These are phyloP conservation scores for Arthrobotrys conoides DNA, from an alignment of 2,329 filamentous ascomycete genomes.

Conservation along the genomic window DNA sequence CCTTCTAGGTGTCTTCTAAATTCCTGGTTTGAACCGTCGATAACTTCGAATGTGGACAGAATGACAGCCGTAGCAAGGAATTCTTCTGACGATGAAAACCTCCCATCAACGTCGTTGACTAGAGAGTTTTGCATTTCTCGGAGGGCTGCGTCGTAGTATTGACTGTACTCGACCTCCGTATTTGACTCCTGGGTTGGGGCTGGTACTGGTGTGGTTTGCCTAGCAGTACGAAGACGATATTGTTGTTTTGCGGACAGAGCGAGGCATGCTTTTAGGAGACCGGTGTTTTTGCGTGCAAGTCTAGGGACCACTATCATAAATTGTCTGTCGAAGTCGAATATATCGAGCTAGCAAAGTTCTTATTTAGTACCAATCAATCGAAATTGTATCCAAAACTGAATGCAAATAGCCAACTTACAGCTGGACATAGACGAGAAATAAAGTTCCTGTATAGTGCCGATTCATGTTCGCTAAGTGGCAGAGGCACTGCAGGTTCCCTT, in stretches of 20 bases:
- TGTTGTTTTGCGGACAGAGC: slow-evolving; percentile 59
- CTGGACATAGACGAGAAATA: slow-evolving; percentile 50
- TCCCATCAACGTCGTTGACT: slow-evolving; percentile 49
- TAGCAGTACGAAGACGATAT: slow-evolving; percentile 50
- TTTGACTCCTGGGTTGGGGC: slow-evolving; percentile 48
- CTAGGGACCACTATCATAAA: slow-evolving; percentile 51
- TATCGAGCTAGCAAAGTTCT: slow-evolving; percentile 44
- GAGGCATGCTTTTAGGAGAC: slow-evolving; percentile 53
- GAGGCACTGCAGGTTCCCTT: slow-evolving; percentile 37
- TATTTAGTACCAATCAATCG: not conserved
- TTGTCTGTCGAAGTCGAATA: slow-evolving; percentile 59
- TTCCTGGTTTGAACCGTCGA: slow-evolving; percentile 64
- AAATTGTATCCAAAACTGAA: not conserved
- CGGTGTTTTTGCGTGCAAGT: slow-evolving; percentile 51
- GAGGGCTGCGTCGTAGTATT: slow-evolving; percentile 64
- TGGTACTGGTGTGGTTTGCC: slow-evolving; percentile 28
- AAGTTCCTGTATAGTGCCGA: slow-evolving; percentile 53
- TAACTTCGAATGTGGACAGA: slow-evolving; percentile 65
- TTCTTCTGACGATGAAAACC: slow-evolving; percentile 62
- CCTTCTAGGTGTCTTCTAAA: slow-evolving; percentile 65
- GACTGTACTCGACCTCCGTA: slow-evolving; percentile 63
- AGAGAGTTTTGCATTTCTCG: slow-evolving; percentile 62
- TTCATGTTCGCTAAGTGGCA: slow-evolving; percentile 58
- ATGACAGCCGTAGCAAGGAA: slow-evolving; percentile 65
- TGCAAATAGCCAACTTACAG: slow-evolving; percentile 19